phyloP scores from a whole-genome alignment of 2,329 filamentous ascomycete genomes.

The Westerdykella sp. region DNA sequence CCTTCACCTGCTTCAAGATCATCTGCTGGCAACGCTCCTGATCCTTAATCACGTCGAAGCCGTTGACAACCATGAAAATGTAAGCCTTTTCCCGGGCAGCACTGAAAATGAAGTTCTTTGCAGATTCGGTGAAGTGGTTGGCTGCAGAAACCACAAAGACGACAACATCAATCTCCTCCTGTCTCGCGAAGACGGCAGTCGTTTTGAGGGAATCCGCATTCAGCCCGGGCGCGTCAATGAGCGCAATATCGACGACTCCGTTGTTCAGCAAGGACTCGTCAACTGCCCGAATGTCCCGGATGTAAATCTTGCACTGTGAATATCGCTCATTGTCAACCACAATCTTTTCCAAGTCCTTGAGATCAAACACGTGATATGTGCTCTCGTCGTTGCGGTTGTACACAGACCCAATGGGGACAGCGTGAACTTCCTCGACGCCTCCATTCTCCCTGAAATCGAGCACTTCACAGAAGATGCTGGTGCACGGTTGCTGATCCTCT shows the following conservation, averaged over 20 bases:
- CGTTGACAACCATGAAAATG: slow-evolving; percentile 98
- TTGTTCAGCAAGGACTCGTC: slow-evolving; percentile 95
- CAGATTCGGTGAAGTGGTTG: slow-evolving; percentile 95
- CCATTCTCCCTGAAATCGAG: slow-evolving; percentile 86
- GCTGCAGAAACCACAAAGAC: slow-evolving; percentile 97
- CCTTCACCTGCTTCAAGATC: slow-evolving; percentile 82
- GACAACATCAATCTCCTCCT: slow-evolving; percentile 98
- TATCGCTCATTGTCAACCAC: slow-evolving; percentile 85
- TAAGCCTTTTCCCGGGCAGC: slow-evolving; percentile 96
- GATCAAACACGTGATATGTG: slow-evolving; percentile 80
- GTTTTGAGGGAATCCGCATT: slow-evolving; percentile 97
- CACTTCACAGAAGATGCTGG: slow-evolving; percentile 97
- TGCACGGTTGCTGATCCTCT: slow-evolving; percentile 96
- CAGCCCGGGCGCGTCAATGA: slow-evolving; percentile 92
- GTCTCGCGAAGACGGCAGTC: slow-evolving; percentile 90
- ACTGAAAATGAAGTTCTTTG: slow-evolving; percentile 96
- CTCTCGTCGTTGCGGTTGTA: slow-evolving; percentile 91
- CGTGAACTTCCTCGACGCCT: slow-evolving; percentile 90
- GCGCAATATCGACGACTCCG: slow-evolving; percentile 92
- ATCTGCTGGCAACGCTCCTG: slow-evolving; percentile 86
- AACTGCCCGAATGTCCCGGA: slow-evolving; percentile 80
- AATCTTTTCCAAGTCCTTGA: slow-evolving; percentile 77
- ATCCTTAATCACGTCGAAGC: slow-evolving; percentile 88
- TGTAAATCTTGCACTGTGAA: slow-evolving; percentile 93
- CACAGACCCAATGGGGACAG: slow-evolving; percentile 70